phyloP scores from a whole-genome alignment of 1,284 basidiomycete species.

The Ganoderma boninense region DNA sequence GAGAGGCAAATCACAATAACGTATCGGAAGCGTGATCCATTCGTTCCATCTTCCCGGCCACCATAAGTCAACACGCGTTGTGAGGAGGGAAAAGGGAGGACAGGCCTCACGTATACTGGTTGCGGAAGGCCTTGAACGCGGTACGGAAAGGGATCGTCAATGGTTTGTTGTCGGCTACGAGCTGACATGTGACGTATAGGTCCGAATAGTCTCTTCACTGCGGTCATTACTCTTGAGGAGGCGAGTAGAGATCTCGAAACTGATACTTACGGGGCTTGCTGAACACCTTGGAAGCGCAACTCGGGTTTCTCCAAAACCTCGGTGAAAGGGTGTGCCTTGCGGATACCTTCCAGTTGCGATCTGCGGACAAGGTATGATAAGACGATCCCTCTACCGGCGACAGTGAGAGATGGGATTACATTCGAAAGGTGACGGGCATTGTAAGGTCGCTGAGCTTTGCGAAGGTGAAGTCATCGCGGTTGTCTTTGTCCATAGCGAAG shows the following conservation, averaged over 20 bases:
- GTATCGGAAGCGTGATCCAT: conserved; percentile 90
- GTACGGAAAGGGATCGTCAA: conserved; percentile 92
- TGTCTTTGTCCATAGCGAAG: conserved; percentile 74
- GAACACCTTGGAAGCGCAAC: conserved; percentile 80
- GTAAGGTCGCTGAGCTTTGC: conserved; percentile 89
- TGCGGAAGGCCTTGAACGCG: conserved; percentile 91
- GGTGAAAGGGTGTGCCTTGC: conserved; percentile 75
- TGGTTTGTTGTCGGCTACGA: conserved; percentile 93
- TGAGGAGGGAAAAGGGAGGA: neutral
- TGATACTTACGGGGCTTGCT: conserved; percentile 68
- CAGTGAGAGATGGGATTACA: conserved; percentile 54
- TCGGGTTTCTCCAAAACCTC: conserved; percentile 83
- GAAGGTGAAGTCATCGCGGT: conserved; percentile 88
- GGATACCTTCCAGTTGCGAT: conserved; percentile 84
- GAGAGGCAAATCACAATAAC: conserved; percentile 90
- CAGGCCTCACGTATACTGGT: conserved; percentile 74
- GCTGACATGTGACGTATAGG: conserved; percentile 91
- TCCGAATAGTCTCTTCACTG: conserved; percentile 80
- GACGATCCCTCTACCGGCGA: neutral
- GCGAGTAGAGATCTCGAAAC: conserved; percentile 16
- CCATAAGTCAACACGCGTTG: neutral
- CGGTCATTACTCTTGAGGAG: conserved; percentile 30
- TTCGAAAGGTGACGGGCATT: conserved; percentile 86
- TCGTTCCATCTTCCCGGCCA: conserved; percentile 85
- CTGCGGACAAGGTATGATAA: conserved; percentile 47